Conservation (phyloP, 306 rosid species). For the Pyrus betulifolia region DNA sequence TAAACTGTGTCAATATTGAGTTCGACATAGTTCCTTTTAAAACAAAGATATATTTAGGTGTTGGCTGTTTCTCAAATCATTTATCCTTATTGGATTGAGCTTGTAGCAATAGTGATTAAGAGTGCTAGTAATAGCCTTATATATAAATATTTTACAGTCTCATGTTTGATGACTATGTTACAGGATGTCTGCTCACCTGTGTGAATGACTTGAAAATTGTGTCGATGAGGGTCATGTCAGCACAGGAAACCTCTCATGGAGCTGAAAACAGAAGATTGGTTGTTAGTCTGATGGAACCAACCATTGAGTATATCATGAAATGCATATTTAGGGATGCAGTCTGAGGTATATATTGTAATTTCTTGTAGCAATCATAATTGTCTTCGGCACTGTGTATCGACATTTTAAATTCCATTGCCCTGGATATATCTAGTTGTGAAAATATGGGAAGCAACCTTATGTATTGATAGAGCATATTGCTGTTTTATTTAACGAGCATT, state of each 20-base stretch:
- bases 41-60: background rate
- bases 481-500: background rate
- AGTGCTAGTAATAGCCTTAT: background rate
- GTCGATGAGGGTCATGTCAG: constrained; percentile 36
- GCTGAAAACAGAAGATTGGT: constrained; percentile 38
- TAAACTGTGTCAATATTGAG: background rate
- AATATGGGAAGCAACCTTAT: background rate
- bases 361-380: background rate
- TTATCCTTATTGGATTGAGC: background rate
- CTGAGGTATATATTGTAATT: constrained; percentile 55
- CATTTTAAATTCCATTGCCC: constrained; percentile 9
- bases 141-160: constrained; percentile 8
- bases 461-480: background rate
- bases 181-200: constrained; percentile 72
- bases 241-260: constrained; percentile 31
- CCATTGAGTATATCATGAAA: constrained; percentile 73
- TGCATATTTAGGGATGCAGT: constrained; percentile 52
- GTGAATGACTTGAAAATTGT: constrained; percentile 55
- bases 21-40: background rate
- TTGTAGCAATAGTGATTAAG: background rate
- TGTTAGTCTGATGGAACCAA: constrained; percentile 69
- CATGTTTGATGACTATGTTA: constrained; percentile 21
- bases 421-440: background rate
- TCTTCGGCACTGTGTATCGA: background rate
- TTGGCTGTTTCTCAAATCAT: background rate